Evolutionary conservation across 202 grass and related monocot species (phyloP), one percentile per base, ranked within the genome.

Genomic region (Cymbopogon flexuosus): DNA sequence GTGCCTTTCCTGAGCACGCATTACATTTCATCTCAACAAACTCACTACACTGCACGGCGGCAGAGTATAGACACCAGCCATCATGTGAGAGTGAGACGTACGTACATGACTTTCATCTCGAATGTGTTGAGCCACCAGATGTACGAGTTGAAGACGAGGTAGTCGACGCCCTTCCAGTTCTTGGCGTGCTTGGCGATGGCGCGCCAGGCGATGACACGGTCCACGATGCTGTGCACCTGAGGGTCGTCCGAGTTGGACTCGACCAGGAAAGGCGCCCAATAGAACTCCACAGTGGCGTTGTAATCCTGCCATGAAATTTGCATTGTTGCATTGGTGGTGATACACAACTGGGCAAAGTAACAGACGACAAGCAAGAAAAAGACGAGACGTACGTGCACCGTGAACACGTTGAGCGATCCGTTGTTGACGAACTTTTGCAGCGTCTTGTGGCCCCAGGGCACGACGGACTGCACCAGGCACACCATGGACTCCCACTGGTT

Each of bases 401-500:
- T 79, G 78, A 97, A 97, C 36, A 97, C 81, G 77, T 94, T 97
- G 45, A 93, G 85, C 0, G 91, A 89, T 1, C 94, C 94, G 58
- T 85, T 87, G 77, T 91, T 91, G 8, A 94, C 92, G 42, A 89
- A 94, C 86, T 97, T 97, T 4, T 68, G 69, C 45, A 97, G 87
- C 0, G 94, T 83, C 58, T 87, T 97, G 0, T 94, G 67, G 2
- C 47, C 94, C 12, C n/a, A 35, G 2, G 89, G 89, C 37, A 88
- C 82, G 4, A 73, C 94, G 64, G 90, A 88, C 79, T 88, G 86
- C 31, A 92, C 88, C 34, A 97, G 87, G 85, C 94, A 97, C 31
- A 97, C 94, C 94, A 97, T 94, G 7, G 94, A 97, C 52, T 97
- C 94, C 91, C 94, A 94, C 79, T 94, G 91, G 78, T 97, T 97